These are phyloP conservation scores for Tieghemostelium lacteum DNA, from an alignment of 78 protist species.

Conservation along the genomic window DNA sequence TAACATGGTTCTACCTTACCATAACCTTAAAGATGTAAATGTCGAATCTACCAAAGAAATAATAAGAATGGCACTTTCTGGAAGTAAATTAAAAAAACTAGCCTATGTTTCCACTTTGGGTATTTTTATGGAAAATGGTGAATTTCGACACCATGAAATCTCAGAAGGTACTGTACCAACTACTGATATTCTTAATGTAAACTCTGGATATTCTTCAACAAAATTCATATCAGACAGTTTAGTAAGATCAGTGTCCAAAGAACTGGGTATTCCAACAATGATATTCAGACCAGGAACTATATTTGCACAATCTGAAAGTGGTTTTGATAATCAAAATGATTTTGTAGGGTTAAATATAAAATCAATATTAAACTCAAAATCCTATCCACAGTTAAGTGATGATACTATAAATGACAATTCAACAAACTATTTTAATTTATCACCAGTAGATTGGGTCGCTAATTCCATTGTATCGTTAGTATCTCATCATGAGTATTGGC, in stretches of 20 bases:
- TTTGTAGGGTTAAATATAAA: not conserved
- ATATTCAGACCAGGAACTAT: conserved; percentile 22
- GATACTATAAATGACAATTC: conserved; percentile 2
- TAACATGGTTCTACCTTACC: not conserved
- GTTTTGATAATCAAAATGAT: conserved; percentile 42
- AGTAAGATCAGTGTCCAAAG: not conserved
- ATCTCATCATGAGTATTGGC: not conserved
- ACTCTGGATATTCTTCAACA: conserved; percentile 5
- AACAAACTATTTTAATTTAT: conserved; percentile 60
- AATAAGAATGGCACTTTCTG: not conserved
- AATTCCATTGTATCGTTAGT: not conserved
- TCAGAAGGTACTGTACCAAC: not conserved
- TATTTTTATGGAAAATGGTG: not conserved
- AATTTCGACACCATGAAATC: too few species aligned
- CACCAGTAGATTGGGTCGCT: conserved; percentile 63
- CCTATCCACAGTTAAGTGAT: not conserved
- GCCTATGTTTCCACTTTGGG: conserved; percentile 6
- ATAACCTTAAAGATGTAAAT: not conserved
- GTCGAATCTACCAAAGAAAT: conserved; percentile 1
- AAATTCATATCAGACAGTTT: conserved; percentile 23
- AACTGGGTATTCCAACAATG: conserved; percentile 4
- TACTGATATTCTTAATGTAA: not conserved
- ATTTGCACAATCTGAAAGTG: conserved; percentile 1
- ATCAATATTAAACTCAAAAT: not conserved
- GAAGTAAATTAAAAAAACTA: not conserved